Evolutionary conservation across 805 yeast genomes (phyloP).

Genomic region (Metschnikowia noctiluminum): DNA sequence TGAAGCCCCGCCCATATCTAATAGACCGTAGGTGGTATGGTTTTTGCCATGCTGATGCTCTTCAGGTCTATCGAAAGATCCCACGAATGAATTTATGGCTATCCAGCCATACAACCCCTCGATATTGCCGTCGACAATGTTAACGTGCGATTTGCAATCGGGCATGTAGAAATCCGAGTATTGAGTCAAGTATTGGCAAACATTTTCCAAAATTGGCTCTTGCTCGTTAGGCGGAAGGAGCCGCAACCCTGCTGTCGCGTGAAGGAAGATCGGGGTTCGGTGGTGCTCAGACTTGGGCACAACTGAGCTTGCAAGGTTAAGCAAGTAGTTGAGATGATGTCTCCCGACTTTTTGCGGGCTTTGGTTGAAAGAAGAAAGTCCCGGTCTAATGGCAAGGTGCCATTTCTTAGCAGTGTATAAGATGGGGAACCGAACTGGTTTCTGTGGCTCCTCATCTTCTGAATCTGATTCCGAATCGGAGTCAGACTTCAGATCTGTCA

Average conservation of each 20-base stretch:
- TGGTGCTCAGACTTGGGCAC: conserved; percentile 59
- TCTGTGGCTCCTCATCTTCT: conserved; percentile 5
- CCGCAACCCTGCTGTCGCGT: conserved; percentile 71
- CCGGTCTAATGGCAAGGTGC: conserved; percentile 51
- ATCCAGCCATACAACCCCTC: conserved; percentile 72
- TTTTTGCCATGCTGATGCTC: conserved; percentile 41
- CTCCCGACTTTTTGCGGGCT: conserved; percentile 50
- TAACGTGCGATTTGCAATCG: conserved; percentile 58
- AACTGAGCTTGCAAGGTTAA: conserved; percentile 45
- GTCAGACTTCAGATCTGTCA: conserved; percentile 2
- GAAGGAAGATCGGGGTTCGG: conserved; percentile 65
- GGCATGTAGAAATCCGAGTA: conserved; percentile 55
- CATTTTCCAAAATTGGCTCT: conserved; percentile 40
- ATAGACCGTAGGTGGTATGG: conserved; percentile 51
- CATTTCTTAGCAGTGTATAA: conserved; percentile 39
- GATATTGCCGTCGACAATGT: conserved; percentile 58
- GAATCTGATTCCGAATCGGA: conserved; percentile 13
- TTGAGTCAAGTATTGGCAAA: conserved; percentile 47
- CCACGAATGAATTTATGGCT: conserved; percentile 54
- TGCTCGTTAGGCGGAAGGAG: conserved; percentile 52
- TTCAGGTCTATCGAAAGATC: conserved; percentile 38
- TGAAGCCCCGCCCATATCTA: conserved; percentile 65
- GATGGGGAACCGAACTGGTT: conserved; percentile 22
- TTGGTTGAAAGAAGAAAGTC: conserved; percentile 49
- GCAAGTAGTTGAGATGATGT: conserved; percentile 48